Evolutionary conservation across 2,329 filamentous ascomycete species (phyloP), one percentile per base, ranked within the genome.

Genomic region (Exophiala aquamarina): DNA sequence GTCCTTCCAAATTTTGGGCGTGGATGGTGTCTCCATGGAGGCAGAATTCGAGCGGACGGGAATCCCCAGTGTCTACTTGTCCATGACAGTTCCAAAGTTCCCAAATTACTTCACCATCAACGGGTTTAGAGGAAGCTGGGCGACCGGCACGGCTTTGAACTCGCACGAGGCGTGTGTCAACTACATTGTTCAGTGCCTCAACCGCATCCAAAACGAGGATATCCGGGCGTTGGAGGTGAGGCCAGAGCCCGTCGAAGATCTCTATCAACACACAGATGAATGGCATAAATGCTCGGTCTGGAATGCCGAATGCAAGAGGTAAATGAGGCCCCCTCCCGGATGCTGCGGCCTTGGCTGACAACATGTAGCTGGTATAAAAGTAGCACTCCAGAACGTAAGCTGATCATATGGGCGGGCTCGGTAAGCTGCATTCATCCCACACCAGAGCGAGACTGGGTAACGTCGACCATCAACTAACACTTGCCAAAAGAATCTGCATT

Each of bases 261-360:
- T 57, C 18, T 38, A 54, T 19, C 8, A 58, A 58, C 56, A 67
- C 34, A 63, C 63, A 31, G 63, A 68, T 44, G 54, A 64, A 29
- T 69, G 66, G 43, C 67, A 69, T 43, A 52, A 57, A 7, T 50
- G 55, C 14, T 67, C 65, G 1, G 65, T 67, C 4, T 68, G 65
- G 47, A 54, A 55, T 13, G 44, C 55, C 34, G 60, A 64, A 14
- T 68, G 66, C 45, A 60, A 62, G 15, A 68, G 66, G 40, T 69
- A 66, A 65, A 68, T n/a, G n/a, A n/a, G n/a, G n/a, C n/a, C n/a
- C n/a, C n/a, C n/a, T n/a, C n/a, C n/a, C n/a, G n/a, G n/a, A n/a
- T n/a, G n/a, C n/a, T n/a, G n/a, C n/a, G n/a, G n/a, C n/a, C n/a
- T n/a, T 66, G 35, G 67, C 66, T 45, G 65, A 61, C 18, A 63